Evolutionary conservation across 1,284 basidiomycete genomes (phyloP).

Genomic region (Trichosporon asahii): DNA sequence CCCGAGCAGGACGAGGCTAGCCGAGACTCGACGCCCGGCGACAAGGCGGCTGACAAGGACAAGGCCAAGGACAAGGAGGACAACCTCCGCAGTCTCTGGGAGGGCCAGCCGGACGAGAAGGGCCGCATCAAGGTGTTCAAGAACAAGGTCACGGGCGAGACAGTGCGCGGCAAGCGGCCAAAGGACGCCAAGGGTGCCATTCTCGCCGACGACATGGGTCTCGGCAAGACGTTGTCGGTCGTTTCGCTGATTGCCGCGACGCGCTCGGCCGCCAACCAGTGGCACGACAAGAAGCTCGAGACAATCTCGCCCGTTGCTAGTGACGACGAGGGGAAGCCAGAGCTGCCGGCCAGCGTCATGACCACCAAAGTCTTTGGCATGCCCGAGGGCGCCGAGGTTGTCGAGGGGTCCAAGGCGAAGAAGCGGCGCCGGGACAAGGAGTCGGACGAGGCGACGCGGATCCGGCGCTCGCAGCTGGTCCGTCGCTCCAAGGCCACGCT

Average conservation of each 20-base stretch:
- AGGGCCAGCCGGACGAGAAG: conserved; percentile 37
- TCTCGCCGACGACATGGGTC: conserved; percentile 94
- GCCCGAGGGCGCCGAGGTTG: conserved; percentile 55
- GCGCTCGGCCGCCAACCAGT: conserved; percentile 64
- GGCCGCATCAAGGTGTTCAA: conserved; percentile 69
- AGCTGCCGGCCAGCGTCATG: conserved; percentile 62
- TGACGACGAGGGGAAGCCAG: conserved; percentile 54
- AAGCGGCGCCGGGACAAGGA: conserved; percentile 43
- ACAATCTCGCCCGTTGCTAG: conserved; percentile 50
- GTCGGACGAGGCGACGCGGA: conserved; percentile 39
- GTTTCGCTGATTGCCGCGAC: conserved; percentile 86
- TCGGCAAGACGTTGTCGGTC: conserved; percentile 96
- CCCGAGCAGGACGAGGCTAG: conserved; percentile 22
- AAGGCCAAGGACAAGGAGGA: conserved; percentile 32
- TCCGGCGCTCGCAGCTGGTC: conserved; percentile 69
- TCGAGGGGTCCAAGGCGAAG: conserved; percentile 32
- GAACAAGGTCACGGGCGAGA: conserved; percentile 81
- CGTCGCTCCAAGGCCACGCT: conserved; percentile 81
- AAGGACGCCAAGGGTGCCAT: conserved; percentile 82
- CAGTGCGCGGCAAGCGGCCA: conserved; percentile 61
- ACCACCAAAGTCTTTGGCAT: conserved; percentile 76
- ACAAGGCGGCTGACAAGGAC: conserved; percentile 15
- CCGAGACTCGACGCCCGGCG: conserved; percentile 17
- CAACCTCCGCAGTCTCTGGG: conserved; percentile 43
- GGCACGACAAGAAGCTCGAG: conserved; percentile 56